Conservation (phyloP, 1,284 basidiomycete species). For the Rhizopogon parksii region DNA sequence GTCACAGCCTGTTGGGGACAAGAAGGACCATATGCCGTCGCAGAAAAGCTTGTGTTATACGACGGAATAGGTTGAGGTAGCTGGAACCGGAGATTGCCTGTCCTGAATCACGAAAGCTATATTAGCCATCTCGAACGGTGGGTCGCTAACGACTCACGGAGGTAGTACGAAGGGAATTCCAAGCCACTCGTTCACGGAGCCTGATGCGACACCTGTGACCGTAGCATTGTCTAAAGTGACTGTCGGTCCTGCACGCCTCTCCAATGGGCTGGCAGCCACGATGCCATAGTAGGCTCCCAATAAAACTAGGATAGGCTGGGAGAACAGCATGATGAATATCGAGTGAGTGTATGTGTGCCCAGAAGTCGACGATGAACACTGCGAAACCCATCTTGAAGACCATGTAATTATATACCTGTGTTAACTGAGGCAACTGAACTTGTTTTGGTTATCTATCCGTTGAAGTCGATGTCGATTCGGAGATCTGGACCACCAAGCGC, state of each 20-base stretch:
- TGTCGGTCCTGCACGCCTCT: constrained; percentile 12
- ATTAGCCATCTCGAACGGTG: neutral
- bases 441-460: too few relatives aligned
- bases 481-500: too few relatives aligned
- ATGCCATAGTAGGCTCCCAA: neutral
- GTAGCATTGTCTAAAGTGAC: constrained; percentile 24
- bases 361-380: neutral
- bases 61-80: constrained; percentile 27
- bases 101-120: constrained; percentile 6
- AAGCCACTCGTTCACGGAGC: constrained; percentile 21
- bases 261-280: constrained; percentile 10
- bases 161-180: constrained; percentile 35
- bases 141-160: constrained; percentile 22
- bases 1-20: constrained; percentile 32
- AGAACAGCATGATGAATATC: neutral
- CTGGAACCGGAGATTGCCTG: constrained; percentile 29
- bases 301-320: neutral
- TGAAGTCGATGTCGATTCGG: too few relatives aligned
- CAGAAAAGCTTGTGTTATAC: constrained; percentile 26
- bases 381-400: neutral
- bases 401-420: neutral
- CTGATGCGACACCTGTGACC: constrained; percentile 18
- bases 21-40: constrained; percentile 24
- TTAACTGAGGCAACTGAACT: too few relatives aligned
- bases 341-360: neutral